Conservation (phyloP, 1,284 basidiomycete species). For the Trichosporon asahii region DNA sequence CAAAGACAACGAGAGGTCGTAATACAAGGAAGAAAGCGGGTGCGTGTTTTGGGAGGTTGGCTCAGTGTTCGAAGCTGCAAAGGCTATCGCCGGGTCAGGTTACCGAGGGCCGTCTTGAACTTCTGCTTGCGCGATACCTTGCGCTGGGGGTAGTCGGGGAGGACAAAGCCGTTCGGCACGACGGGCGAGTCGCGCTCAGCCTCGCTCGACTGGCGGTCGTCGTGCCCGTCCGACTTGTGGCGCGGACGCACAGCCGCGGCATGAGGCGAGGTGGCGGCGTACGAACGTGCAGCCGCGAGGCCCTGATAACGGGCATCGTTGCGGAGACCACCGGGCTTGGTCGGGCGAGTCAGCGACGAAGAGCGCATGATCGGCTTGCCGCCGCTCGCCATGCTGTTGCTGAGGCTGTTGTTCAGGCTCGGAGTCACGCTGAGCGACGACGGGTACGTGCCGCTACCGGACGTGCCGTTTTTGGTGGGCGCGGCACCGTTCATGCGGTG, state of each 20-base stretch:
- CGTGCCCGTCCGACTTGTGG: constrained; percentile 4
- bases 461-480: background rate
- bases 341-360: background rate
- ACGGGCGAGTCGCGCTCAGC: background rate
- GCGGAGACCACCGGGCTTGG: background rate
- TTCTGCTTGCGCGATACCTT: background rate
- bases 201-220: background rate
- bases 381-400: constrained; percentile 7
- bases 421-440: background rate
- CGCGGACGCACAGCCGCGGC: background rate
- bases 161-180: background rate
- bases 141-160: background rate
- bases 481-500: background rate
- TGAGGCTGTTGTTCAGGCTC: background rate
- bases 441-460: background rate
- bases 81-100: background rate
- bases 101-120: background rate
- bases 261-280: background rate
- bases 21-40: background rate
- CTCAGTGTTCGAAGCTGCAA: no score
- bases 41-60: background rate
- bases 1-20: background rate
- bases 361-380: constrained; percentile 10
- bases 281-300: background rate
- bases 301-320: background rate